Conservation (phyloP, 192 early-diverging fungal genomes). For the Coemansia javaensis region DNA sequence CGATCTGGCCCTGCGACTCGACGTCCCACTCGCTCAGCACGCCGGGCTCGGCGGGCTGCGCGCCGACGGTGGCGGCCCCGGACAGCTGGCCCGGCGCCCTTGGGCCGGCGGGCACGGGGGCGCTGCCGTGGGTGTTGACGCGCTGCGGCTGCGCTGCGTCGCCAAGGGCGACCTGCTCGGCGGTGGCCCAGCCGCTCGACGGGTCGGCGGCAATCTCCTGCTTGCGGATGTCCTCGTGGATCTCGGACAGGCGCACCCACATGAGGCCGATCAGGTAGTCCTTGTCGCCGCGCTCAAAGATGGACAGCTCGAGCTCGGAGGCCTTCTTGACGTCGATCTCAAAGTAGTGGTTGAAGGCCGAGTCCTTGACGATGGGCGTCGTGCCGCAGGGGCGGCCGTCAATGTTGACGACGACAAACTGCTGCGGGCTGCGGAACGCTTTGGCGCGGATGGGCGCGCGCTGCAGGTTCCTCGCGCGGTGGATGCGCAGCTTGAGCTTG, state of each 20-base stretch:
- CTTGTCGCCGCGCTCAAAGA: conserved; percentile 79
- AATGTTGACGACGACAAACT: conserved; percentile 73
- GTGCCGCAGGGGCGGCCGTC: conserved; percentile 76
- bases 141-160: not conserved
- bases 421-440: conserved; percentile 57
- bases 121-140: conserved; percentile 7
- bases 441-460: conserved; percentile 54
- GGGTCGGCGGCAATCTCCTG: conserved; percentile 59
- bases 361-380: conserved; percentile 68
- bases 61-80: not conserved
- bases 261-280: conserved; percentile 73
- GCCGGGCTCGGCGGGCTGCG: conserved; percentile 12
- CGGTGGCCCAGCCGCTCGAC: conserved; percentile 52
- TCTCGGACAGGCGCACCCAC: conserved; percentile 84
- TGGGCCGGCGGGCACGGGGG: conserved; percentile 5
- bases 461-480: conserved; percentile 56
- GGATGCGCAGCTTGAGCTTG: conserved; percentile 63
- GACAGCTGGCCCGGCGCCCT: not conserved
- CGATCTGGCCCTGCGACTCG: conserved; percentile 88
- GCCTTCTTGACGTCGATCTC: conserved; percentile 85
- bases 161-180: conserved; percentile 39
- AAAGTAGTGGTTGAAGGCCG: conserved; percentile 80
- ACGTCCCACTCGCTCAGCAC: conserved; percentile 64
- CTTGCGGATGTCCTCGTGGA: conserved; percentile 80
- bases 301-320: conserved; percentile 85